A percentile compares a stretch with the other conserved stretches of the same genome.
Conservation (phyloP, 352 stramenopile species). For the Globisporangium megalacanthum region DNA sequence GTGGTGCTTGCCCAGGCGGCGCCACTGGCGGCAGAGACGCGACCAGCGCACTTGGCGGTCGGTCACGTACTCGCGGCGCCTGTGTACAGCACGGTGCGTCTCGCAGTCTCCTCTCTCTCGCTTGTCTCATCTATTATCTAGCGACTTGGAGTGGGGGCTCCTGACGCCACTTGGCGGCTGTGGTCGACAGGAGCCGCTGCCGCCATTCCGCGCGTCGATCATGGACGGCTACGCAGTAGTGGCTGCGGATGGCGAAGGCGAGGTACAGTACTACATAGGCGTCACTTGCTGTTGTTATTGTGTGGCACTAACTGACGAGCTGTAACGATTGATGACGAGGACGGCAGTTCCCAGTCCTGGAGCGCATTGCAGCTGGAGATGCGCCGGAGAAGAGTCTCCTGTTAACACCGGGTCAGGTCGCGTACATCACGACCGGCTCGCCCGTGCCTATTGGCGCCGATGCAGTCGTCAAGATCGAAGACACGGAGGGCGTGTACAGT, state of each 20-base stretch:
- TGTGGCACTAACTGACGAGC: too few relatives aligned
- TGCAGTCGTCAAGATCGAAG: conserved; percentile 94
- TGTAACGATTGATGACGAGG: conserved; percentile 1
- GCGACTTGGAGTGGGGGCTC: too few relatives aligned
- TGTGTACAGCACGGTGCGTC: conserved; percentile 32
- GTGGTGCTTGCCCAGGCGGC: conserved; percentile 41
- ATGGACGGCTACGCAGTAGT: conserved; percentile 98
- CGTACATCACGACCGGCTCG: conserved; percentile 95
- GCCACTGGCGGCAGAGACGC: conserved; percentile 28
- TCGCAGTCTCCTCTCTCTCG: not conserved
- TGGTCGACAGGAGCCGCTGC: conserved; percentile 74
- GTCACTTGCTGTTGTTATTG: not conserved
- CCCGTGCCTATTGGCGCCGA: conserved; percentile 87
- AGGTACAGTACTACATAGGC: too few relatives aligned
- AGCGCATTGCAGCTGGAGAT: conserved; percentile 68
- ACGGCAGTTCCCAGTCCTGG: conserved; percentile 55
- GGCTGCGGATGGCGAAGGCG: conserved; percentile 69
- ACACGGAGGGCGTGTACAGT: conserved; percentile 63
- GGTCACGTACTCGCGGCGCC: conserved; percentile 53
- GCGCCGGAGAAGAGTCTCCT: conserved; percentile 31
- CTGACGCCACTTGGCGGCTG: too few relatives aligned
- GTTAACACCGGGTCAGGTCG: conserved; percentile 46
- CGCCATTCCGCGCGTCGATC: conserved; percentile 94
- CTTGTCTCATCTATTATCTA: too few relatives aligned
- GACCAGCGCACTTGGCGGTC: conserved; percentile 31